These are phyloP conservation scores for Pleurotus sapidus DNA, from an alignment of 768 basidiomycete species.

Conservation along the genomic window DNA sequence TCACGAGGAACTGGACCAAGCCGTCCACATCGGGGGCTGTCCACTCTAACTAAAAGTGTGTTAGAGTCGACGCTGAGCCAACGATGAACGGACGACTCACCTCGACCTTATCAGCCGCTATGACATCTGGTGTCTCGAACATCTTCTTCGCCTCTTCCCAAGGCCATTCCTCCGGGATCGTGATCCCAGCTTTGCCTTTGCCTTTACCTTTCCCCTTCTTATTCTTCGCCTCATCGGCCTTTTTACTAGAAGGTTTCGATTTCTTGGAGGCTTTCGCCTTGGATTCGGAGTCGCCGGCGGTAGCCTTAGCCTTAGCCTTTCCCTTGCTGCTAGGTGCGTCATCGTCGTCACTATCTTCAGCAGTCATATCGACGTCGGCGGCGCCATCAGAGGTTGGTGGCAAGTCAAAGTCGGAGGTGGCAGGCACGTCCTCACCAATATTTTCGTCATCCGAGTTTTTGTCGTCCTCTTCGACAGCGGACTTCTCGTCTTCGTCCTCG, in stretches of 20 bases:
- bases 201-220: conserved; percentile 43
- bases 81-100: conserved; percentile 34
- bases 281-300: conserved; percentile 24
- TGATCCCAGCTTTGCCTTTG: conserved; percentile 74
- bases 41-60: conserved; percentile 78
- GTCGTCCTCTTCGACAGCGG: neutral
- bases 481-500: conserved; percentile 22
- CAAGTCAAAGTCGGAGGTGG: neutral
- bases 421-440: neutral
- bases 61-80: neutral
- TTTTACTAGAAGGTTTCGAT: conserved; percentile 4
- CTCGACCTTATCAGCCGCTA: conserved; percentile 81
- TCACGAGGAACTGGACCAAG: conserved; percentile 89
- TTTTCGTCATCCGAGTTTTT: conserved; percentile 2
- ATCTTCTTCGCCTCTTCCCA: conserved; percentile 94
- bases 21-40: conserved; percentile 90
- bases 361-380: neutral
- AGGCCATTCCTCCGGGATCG: conserved; percentile 93
- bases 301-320: conserved; percentile 27
- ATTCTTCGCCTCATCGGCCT: conserved; percentile 23
- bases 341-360: neutral
- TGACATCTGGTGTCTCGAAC: conserved; percentile 88
- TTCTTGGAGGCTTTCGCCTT: too few relatives aligned
- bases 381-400: neutral
- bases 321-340: conserved; percentile 11